Evolutionary conservation across 306 rosid genomes (phyloP), one percentile per base, ranked within the genome.

Genomic region (Sesbania bispinosa): DNA sequence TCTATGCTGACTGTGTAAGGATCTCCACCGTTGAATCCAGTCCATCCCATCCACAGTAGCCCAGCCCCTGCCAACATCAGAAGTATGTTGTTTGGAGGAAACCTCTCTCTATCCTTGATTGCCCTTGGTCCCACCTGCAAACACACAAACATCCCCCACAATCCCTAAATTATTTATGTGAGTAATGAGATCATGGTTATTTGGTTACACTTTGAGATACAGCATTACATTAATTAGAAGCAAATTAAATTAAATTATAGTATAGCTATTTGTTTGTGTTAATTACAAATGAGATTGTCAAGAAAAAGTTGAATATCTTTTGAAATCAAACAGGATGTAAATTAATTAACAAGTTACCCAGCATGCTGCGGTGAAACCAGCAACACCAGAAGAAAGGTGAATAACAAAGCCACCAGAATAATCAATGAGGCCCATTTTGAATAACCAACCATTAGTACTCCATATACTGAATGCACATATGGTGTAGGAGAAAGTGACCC

Each of bases 11-110:
- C 84, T 6, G 71, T 18, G 73, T 54, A 85, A n/a, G 88, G 88
- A 76, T 76, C 86, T 61, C 82, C 82, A 38, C 88, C 86, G 73
- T 85, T 85, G 80, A 85, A 81, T 76, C 88, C 84, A 0, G 73
- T 72, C 84, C 86, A 85, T 1, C 86, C 86, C 84, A 85, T 81
- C 88, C 88, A 79, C 1, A 85, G 70, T 27, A 81, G 33, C 3
- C 86, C 86, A 0, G 86, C 86, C 72, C 88, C 88, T 0, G 80
- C 79, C 66, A 81, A 78, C 88, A 79, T 78, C 21, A 85, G 69
- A 26, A 85, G 67, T 10, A 85, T 62, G 76, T 76, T 81, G 81
- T 81, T 81, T 7, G 86, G 88, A 27, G 84, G 85, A 3, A 81
- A 81, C 55, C 84, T 78, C 66, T 85, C 82, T 42, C 75, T 81